Conservation (phyloP, 345 rosid species). For the Eucalyptus pauciflora region DNA sequence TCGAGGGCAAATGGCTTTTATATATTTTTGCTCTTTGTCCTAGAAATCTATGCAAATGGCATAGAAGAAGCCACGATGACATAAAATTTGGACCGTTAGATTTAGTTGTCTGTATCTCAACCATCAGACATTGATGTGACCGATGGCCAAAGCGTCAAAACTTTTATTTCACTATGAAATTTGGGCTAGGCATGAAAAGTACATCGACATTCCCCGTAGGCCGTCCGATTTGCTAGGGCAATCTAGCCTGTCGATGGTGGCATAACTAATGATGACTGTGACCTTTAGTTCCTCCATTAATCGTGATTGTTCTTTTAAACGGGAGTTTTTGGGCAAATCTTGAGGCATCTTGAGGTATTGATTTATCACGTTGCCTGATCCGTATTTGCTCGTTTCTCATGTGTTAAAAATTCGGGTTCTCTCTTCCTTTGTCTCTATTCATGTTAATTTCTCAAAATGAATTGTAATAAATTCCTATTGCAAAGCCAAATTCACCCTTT, state of each 20-base stretch:
- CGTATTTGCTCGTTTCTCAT: background rate
- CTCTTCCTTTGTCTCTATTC: background rate
- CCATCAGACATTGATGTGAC: background rate
- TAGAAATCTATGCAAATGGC: background rate
- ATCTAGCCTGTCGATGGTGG: background rate
- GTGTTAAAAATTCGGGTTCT: background rate
- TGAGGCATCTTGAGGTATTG: background rate
- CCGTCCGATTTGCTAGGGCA: background rate
- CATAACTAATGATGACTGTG: background rate
- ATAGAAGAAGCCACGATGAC: background rate
- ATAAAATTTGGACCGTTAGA: background rate
- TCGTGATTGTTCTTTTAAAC: background rate
- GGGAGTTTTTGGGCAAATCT: background rate
- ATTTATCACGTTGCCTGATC: background rate
- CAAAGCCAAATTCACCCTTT: background rate
- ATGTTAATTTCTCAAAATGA: background rate
- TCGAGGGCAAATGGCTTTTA: background rate
- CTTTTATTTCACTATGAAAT: background rate
- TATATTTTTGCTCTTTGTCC: background rate
- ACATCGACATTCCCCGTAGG: background rate
- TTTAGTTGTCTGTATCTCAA: background rate
- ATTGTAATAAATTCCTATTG: background rate
- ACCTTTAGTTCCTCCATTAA: background rate
- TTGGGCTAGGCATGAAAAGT: background rate
- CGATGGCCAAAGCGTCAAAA: background rate